Evolutionary conservation across 2,329 filamentous ascomycete genomes (phyloP), one percentile per base, ranked within the genome.

Genomic region (Scedosporium dehoogii): DNA sequence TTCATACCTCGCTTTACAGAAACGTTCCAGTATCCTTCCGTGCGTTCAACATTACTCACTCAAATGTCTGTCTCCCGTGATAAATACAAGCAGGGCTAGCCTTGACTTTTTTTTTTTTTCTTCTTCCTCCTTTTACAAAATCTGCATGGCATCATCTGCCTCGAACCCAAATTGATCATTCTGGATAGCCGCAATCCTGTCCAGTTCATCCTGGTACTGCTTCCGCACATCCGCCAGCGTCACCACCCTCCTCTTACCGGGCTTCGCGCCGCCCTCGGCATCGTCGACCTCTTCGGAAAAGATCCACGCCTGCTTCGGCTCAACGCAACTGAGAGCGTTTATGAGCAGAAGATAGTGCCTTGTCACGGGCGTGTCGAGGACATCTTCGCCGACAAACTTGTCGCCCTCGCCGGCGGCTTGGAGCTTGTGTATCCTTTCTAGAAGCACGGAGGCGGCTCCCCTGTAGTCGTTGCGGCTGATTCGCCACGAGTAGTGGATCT

Each of bases 401-500:
- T 87, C 83, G 3, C 82, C 84, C 66, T 86, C 82, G 25, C 84
- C 83, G 0, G 83, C 78, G 27, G 78, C 76, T 64, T 81, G 79
- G 16, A 89, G 77, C 71, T 84, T 85, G 67, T 85, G 82, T 61
- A 89, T 81, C 42, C 85, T 79, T 68, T 88, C 84, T 23, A 88
- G 75, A 4, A 88, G 76, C 29, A 86, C 78, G 1, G 84, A 80
- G 3, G 86, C 85, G 1, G 84, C 86, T 59, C 93, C 94, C 55
- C 93, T 90, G 79, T 92, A 96, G 75, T 97, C 90, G 69, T 86
- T 85, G 67, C 88, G 88, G 65, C 86, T 86, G 67, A 96, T 88
- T 60, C 94, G 86, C 85, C 93, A 97, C 3, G 92, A 87, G 73
- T 97, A 96, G 58, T 97, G 84, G 63, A 97, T 88, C 69, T 93